Evolutionary conservation across 75 land plant genomes (phyloP).

Genomic region (Sequoia sempervirens): DNA sequence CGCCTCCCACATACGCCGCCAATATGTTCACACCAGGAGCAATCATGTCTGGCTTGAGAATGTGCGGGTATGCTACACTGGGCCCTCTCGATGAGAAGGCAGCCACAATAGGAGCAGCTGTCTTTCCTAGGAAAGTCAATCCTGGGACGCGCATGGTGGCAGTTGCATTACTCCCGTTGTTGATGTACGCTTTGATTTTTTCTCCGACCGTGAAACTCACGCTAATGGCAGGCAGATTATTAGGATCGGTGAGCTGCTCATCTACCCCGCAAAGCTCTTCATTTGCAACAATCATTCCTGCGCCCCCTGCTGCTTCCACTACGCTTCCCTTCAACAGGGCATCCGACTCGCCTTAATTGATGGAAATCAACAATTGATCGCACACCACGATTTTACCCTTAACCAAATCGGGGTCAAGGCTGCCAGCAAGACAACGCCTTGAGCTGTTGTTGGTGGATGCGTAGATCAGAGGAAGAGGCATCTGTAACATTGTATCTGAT

Average conservation of each 20-base stretch:
- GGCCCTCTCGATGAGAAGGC: constrained; percentile 25
- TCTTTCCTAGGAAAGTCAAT: background rate
- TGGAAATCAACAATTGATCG: constrained; percentile 9
- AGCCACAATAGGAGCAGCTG: background rate
- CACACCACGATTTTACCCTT: constrained; percentile 64
- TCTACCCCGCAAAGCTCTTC: constrained; percentile 35
- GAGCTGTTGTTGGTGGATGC: too few relatives aligned
- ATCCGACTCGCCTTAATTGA: constrained; percentile 10
- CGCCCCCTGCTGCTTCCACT: constrained; percentile 53
- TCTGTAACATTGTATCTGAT: constrained; percentile 17
- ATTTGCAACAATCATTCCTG: constrained; percentile 65
- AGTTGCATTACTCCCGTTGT: background rate
- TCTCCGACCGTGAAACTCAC: constrained; percentile 14
- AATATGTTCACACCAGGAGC: constrained; percentile 27
- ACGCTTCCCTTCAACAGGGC: constrained; percentile 37
- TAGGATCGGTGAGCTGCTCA: constrained; percentile 18
- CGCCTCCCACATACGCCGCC: constrained; percentile 19
- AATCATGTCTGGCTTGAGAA: constrained; percentile 29
- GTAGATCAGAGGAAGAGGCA: constrained; percentile 37
- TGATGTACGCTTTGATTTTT: constrained; percentile 16
- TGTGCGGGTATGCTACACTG: constrained; percentile 11
- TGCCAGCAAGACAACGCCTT: constrained; percentile 19
- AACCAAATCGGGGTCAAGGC: constrained; percentile 35
- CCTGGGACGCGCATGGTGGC: background rate
- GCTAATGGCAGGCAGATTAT: constrained; percentile 26